Conservation (phyloP, 768 basidiomycete species). For the Coprinellus micaceus region DNA sequence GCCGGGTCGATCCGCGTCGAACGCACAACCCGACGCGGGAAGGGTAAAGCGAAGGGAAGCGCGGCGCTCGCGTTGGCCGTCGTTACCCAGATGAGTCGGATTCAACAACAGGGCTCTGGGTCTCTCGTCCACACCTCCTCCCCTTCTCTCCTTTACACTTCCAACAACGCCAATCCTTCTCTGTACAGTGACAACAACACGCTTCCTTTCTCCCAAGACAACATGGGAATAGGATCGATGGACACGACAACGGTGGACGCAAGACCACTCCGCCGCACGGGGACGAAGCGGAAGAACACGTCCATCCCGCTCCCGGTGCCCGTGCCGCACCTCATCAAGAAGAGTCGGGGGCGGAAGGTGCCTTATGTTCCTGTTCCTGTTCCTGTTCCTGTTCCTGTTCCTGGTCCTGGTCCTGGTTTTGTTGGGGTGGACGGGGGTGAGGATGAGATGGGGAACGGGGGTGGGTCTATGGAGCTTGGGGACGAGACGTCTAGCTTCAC, state of each 20-base stretch:
- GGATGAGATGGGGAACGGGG: conserved; percentile 8
- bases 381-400: conserved; percentile 1
- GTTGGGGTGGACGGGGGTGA: conserved; percentile 6
- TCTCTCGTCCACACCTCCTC: neutral
- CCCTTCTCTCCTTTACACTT: neutral
- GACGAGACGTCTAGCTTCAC: no score
- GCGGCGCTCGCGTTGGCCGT: conserved; percentile 30
- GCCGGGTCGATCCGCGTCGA: no score
- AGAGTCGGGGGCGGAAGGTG: conserved; percentile 57
- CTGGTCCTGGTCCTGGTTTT: neutral
- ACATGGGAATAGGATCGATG: no score
- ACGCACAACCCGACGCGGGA: conserved; percentile 7
- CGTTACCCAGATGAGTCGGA: conserved; percentile 21
- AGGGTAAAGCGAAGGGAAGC: conserved; percentile 32
- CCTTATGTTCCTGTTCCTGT: conserved; percentile 31
- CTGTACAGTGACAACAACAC: no score
- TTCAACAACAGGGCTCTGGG: conserved; percentile 4
- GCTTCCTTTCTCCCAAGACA: no score
- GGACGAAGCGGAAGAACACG: conserved; percentile 27
- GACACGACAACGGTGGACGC: neutral
- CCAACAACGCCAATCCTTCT: neutral
- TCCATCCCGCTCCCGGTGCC: conserved; percentile 47
- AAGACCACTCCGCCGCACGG: neutral
- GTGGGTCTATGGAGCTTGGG: conserved; percentile 4
- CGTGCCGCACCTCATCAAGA: conserved; percentile 60